Conservation (phyloP, 768 basidiomycete species). For the Pulveroboletus sp. region DNA sequence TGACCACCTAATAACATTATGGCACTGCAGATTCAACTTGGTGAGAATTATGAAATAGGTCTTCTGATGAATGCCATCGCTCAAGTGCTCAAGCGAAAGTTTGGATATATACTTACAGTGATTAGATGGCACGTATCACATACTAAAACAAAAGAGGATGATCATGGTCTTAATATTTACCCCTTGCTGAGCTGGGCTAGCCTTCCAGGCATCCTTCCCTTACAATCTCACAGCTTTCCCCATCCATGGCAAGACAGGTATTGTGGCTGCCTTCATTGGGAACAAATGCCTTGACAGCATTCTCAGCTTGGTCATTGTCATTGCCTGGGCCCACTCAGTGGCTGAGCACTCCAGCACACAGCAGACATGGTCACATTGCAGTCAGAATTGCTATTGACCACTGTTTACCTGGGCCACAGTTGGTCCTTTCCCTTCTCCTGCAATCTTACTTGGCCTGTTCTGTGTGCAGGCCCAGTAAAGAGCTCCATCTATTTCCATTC, state of each 20-base stretch:
- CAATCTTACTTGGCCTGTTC: conserved; percentile 15
- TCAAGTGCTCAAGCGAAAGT: neutral
- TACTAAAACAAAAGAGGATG: neutral
- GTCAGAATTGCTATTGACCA: conserved; percentile 17
- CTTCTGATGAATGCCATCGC: neutral
- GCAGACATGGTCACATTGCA: conserved; percentile 3
- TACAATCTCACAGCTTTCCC: neutral
- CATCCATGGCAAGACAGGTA: neutral
- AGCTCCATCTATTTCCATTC: neutral
- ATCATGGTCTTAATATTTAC: neutral
- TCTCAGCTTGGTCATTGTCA: conserved; percentile 5
- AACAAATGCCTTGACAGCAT: neutral
- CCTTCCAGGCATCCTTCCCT: neutral
- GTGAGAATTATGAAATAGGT: neutral
- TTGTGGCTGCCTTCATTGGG: neutral
- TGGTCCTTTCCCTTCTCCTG: neutral
- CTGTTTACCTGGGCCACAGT: conserved; percentile 11
- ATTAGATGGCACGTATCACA: conserved; percentile 3
- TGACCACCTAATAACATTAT: neutral
- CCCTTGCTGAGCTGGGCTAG: neutral
- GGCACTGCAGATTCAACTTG: neutral
- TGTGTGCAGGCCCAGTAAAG: conserved; percentile 16
- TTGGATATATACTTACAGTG: conserved; percentile 2
- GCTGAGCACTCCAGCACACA: too few relatives aligned
- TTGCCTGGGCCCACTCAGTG: too few relatives aligned